Evolutionary conservation across 2,329 filamentous ascomycete genomes (phyloP), one percentile per base, ranked within the genome.

Genomic region (Pseudopyrenochaeta lycopersici): DNA sequence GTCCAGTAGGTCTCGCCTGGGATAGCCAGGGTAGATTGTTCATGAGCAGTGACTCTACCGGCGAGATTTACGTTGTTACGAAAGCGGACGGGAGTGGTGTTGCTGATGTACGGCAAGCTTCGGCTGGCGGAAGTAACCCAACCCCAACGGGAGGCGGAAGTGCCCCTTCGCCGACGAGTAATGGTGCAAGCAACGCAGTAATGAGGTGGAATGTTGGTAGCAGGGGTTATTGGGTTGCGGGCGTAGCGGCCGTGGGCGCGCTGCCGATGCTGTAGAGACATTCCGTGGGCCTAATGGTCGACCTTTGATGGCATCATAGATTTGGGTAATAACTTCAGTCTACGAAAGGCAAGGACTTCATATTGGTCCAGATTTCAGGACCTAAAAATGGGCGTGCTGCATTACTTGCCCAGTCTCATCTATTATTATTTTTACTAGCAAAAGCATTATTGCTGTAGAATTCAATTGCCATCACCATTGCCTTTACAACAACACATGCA

Each of bases 41-140:
- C 73, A 82, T 89, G 77, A 84, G 78, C 51, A 86, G 82, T 4
- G 88, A 90, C 68, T 70, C 79, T 12, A 87, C 86, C 0, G 88
- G 87, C 5, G 88, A 90, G 77, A 82, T 90, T 36, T 90, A 84
- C 62, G 82, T 89, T 27, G 63, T 80, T 18, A 69, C 65, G 1
- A 66, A 59, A 32, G 55, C 63, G 11, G 68, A 76, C 57, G 75
- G 73, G 7, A 66, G 62, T 27, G 62, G 63, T 33, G 64, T 69
- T 14, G 63, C 68, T 31, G 62, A 64, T 36, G 67, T 71, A 17
- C 58, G 54, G 27, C 42, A 57, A 29, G 60, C 44, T 9, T 57
- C 59, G 17, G 55, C 42, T 12, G 63, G 52, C 45, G 58, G 60
- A 35, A 41, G 60, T 23, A 45, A 49, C 32, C 50, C 62, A 14